Evolutionary conservation across 1,139 yeast genomes (phyloP), one percentile per base, ranked within the genome.

Genomic region (Saccharomyces hybrid): DNA sequence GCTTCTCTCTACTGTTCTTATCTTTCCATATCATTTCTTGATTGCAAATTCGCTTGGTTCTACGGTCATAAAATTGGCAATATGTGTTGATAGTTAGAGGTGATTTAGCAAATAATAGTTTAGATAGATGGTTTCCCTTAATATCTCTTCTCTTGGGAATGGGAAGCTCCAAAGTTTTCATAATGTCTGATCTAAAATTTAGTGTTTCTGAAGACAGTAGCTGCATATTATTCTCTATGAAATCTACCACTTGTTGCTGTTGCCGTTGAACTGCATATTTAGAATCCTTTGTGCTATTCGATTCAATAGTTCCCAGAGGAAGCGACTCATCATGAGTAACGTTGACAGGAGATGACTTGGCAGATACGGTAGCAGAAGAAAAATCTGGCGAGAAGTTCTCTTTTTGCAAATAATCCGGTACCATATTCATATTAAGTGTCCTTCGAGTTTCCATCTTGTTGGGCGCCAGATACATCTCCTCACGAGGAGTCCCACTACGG

Each of bases 321-420:
- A 32, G 38, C 14, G 16, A 32, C 38, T 32, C 38, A 16, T 32
- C 16, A 14, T 32, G 16, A n/a, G 38, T n/a, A 32, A 32, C 38
- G 38, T 32, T 32, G 23, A 64, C 61, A 42, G 62, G 60, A 25
- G 63, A 62, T 47, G 63, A 62, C 52, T 65, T 61, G 47, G 65
- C 62, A 52, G 64, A 64, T 46, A 32, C 38, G 6, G 38, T 32
- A n/a, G 38, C 38, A 32, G 38, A 32, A 32, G 38, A 32, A 14
- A 32, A 32, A 11, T 32, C 38, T n/a, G 38, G 38, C n/a, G 38
- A 32, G n/a, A 32, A 32, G 16, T 32, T 32, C 16, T 32, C 38
- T 14, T 32, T 32, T n/a, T 32, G 38, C 14, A 32, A 32, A 32
- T 32, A 32, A 32, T 32, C 38, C 6, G 38, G 38, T 32, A 32